Conservation (phyloP, 2,329 filamentous ascomycete genomes). For the Coniochaeta pulveracea region DNA sequence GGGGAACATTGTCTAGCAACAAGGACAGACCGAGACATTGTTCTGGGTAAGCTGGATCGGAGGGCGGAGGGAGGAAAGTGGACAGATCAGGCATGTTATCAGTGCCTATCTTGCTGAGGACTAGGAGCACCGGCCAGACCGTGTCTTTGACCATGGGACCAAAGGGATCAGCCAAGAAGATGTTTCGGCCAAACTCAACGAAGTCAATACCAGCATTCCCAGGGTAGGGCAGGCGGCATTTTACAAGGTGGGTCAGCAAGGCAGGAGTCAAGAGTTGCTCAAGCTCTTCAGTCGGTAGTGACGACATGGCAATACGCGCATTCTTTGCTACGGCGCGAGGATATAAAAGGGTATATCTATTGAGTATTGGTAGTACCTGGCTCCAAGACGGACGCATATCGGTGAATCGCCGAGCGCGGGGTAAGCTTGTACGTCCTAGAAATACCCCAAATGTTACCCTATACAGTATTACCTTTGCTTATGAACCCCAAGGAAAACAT, state of each 20-base stretch:
- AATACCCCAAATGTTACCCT: too few relatives aligned
- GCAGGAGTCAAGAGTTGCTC: constrained; percentile 8
- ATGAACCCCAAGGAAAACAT: too few relatives aligned
- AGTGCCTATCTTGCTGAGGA: constrained; percentile 13
- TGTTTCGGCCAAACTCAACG: constrained; percentile 8
- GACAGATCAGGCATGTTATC: constrained; percentile 14
- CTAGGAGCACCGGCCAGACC: constrained; percentile 12
- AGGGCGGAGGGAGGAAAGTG: constrained; percentile 13
- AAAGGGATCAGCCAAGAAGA: constrained; percentile 7
- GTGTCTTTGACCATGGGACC: constrained; percentile 1
- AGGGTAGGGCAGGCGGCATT: constrained; percentile 8
- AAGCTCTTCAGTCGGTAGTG: too few relatives aligned
- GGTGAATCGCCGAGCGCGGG: too few relatives aligned
- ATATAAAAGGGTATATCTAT: too few relatives aligned
- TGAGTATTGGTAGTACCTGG: too few relatives aligned
- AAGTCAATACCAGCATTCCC: constrained; percentile 11
- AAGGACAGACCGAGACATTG: constrained; percentile 17
- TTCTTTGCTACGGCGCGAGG: too few relatives aligned
- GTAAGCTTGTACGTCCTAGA: too few relatives aligned
- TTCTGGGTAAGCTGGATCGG: constrained; percentile 11
- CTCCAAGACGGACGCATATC: too few relatives aligned
- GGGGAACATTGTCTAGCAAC: constrained; percentile 16
- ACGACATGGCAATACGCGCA: too few relatives aligned
- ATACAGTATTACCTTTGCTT: too few relatives aligned
- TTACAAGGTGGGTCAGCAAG: constrained; percentile 9